Conservation (phyloP, 2,329 filamentous ascomycete genomes). For the Madurella mycetomatis region DNA sequence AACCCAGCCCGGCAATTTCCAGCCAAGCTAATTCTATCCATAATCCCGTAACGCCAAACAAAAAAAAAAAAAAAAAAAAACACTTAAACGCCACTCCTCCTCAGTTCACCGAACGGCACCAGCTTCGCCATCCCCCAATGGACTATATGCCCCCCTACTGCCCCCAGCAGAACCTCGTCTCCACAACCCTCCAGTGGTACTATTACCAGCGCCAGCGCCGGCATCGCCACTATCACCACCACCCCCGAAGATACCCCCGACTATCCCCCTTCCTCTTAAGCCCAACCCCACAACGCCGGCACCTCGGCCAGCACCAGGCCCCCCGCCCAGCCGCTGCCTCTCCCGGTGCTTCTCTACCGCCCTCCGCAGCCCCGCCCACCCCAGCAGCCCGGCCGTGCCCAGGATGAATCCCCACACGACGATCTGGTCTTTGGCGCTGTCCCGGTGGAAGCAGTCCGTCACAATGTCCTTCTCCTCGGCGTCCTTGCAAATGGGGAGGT, state of each 20-base stretch:
- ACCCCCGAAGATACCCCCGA: not conserved
- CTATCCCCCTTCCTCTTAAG: not conserved
- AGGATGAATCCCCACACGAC: slow-evolving; percentile 63
- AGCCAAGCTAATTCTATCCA: too few relatives aligned
- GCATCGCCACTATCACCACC: not conserved
- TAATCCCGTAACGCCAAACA: not conserved
- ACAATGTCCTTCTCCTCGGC: slow-evolving; percentile 58
- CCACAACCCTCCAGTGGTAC: not conserved
- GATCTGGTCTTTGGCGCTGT: slow-evolving; percentile 62
- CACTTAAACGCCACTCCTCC: not conserved
- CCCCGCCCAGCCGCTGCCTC: not conserved
- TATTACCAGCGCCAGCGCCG: not conserved
- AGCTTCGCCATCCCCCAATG: slow-evolving; percentile 1
- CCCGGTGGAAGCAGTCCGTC: slow-evolving; percentile 62
- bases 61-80: not conserved
- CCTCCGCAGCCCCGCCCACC: slow-evolving; percentile 54
- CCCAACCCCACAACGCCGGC: not conserved
- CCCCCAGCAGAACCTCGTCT: not conserved
- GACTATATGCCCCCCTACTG: slow-evolving; percentile 9
- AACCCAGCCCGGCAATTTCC: too few relatives aligned
- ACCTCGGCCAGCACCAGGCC: slow-evolving; percentile 1
- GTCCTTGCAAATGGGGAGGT: slow-evolving; percentile 58
- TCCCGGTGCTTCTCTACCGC: slow-evolving; percentile 22
- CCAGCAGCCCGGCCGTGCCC: slow-evolving; percentile 54
- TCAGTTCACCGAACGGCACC: not conserved